Evolutionary conservation across 2,329 filamentous ascomycete genomes (phyloP).

Genomic region (Xylariaceae sp.): DNA sequence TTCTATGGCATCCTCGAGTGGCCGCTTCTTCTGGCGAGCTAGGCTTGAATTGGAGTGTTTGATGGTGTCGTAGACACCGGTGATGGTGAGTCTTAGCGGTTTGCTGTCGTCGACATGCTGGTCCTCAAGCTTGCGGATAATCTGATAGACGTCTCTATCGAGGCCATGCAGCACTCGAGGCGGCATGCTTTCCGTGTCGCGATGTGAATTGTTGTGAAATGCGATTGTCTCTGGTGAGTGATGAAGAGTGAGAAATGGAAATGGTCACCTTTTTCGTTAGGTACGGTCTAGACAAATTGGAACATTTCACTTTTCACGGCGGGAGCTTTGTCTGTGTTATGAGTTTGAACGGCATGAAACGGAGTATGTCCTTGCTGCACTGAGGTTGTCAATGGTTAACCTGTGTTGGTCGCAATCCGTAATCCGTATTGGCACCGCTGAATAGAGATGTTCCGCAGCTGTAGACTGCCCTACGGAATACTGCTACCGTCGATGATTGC

Average conservation of each 20-base stretch:
- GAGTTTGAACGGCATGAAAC: neutral
- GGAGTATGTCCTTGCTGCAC: neutral
- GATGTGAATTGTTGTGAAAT: neutral
- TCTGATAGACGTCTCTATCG: constrained; percentile 65
- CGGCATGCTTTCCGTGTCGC: constrained; percentile 1
- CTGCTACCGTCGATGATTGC: neutral
- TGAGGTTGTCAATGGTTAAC: neutral
- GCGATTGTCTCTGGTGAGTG: too few relatives aligned
- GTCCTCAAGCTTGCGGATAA: constrained; percentile 71
- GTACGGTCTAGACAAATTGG: neutral
- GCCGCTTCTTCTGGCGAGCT: constrained; percentile 72
- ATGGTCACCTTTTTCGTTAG: too few relatives aligned
- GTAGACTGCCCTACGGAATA: neutral
- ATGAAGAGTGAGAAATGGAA: neutral
- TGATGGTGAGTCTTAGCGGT: constrained; percentile 49
- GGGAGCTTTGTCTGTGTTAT: neutral
- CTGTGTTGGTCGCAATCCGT: neutral
- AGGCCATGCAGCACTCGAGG: constrained; percentile 13
- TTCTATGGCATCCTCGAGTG: constrained; percentile 80
- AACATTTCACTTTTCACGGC: neutral
- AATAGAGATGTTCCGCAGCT: neutral
- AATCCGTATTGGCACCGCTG: neutral
- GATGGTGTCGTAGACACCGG: constrained; percentile 70
- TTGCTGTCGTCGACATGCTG: constrained; percentile 55
- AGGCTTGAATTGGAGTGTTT: constrained; percentile 82